Conservation (phyloP, 768 basidiomycete species). For the Boletus rubescentipes region DNA sequence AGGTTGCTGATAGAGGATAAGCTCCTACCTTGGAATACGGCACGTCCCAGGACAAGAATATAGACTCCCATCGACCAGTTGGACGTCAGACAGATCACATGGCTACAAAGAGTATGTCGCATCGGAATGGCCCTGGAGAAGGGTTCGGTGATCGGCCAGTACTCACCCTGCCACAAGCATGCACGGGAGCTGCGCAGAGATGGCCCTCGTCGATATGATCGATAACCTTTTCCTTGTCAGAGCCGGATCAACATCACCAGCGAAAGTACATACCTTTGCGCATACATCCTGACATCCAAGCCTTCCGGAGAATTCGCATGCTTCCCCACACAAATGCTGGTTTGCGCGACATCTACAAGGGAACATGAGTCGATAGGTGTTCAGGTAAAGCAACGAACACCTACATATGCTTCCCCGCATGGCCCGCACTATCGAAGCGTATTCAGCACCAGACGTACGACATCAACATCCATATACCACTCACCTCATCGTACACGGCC, state of each 20-base stretch:
- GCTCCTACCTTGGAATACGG: slow-evolving; percentile 38
- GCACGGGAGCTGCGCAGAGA: slow-evolving; percentile 50
- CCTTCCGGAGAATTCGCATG: slow-evolving; percentile 45
- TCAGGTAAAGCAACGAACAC: slow-evolving; percentile 2
- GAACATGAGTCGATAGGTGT: neutral
- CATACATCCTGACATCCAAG: slow-evolving; percentile 54
- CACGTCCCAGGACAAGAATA: slow-evolving; percentile 47
- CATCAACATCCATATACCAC: slow-evolving; percentile 17
- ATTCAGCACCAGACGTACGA: neutral
- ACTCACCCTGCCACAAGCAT: slow-evolving; percentile 55
- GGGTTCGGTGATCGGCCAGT: no score
- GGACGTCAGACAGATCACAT: slow-evolving; percentile 38
- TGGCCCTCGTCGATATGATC: slow-evolving; percentile 51
- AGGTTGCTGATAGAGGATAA: neutral
- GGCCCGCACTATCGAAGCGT: slow-evolving; percentile 48
- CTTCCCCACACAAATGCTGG: slow-evolving; percentile 54
- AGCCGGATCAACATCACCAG: neutral
- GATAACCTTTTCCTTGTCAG: slow-evolving; percentile 35
- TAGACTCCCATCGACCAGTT: slow-evolving; percentile 25
- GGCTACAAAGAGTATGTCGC: slow-evolving; percentile 29
- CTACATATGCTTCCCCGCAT: slow-evolving; percentile 55
- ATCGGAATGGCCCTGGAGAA: neutral
- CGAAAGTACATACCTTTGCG: slow-evolving; percentile 40
- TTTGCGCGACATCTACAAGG: slow-evolving; percentile 49
- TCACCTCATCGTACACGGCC: slow-evolving; percentile 47